A percentile compares a stretch with the other conserved stretches of the same genome.
Conservation (phyloP, 352 stramenopile genomes). For the Elongisporangium prolatum region DNA sequence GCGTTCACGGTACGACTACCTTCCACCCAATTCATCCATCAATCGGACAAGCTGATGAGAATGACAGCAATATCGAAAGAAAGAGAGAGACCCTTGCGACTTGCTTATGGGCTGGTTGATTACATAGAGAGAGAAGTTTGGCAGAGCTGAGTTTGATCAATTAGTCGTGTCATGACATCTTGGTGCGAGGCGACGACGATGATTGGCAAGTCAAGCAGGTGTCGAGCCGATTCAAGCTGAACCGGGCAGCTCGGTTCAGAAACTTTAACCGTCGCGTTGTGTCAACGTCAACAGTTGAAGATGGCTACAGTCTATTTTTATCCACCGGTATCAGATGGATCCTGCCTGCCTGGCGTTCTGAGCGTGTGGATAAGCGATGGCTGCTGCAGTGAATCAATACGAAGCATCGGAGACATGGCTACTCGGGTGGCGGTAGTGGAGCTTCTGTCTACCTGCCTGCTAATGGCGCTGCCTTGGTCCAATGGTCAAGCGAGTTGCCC, state of each 20-base stretch:
- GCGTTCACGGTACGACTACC: not conserved
- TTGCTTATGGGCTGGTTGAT: too few relatives aligned
- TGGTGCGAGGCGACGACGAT: not conserved
- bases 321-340: not conserved
- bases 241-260: not conserved
- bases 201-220: not conserved
- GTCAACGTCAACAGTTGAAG: not conserved
- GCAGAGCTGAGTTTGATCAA: not conserved
- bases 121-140: too few relatives aligned
- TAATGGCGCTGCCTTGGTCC: not conserved
- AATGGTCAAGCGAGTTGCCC: not conserved
- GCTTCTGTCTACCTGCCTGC: not conserved
- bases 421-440: constrained; percentile 1
- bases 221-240: not conserved
- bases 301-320: not conserved
- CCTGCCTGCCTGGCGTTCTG: not conserved
- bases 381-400: not conserved
- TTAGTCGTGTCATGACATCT: not conserved
- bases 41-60: not conserved
- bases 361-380: not conserved
- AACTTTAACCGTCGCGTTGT: not conserved
- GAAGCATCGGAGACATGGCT: not conserved
- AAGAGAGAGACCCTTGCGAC: not conserved
- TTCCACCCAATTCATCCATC: not conserved
- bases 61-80: not conserved